Conservation (phyloP, 1,139 yeast genomes). For the Taphrina communis region DNA sequence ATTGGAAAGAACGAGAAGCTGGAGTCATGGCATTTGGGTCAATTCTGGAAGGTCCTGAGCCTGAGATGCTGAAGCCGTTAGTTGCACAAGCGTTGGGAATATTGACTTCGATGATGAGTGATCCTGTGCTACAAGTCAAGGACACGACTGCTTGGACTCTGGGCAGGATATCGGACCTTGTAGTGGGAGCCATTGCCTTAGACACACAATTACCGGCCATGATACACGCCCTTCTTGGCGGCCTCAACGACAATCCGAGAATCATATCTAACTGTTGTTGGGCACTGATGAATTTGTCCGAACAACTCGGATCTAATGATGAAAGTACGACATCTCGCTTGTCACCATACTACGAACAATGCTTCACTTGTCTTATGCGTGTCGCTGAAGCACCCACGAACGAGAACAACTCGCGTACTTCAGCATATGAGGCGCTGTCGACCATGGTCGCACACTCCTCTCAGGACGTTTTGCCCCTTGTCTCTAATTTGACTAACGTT, state of each 20-base stretch:
- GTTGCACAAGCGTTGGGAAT: constrained; percentile 84
- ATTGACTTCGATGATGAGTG: constrained; percentile 72
- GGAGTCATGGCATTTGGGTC: constrained; percentile 99
- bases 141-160: constrained; percentile 99
- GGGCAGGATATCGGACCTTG: constrained; percentile 92
- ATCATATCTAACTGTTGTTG: constrained; percentile 96
- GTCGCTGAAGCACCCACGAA: constrained; percentile 68
- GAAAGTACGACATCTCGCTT: constrained; percentile 64
- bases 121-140: constrained; percentile 79
- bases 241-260: constrained; percentile 86
- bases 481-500: constrained; percentile 75
- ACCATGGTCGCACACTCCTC: constrained; percentile 79
- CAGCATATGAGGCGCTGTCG: constrained; percentile 92
- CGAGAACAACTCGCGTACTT: constrained; percentile 87
- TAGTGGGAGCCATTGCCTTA: constrained; percentile 74
- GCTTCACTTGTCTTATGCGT: constrained; percentile 73
- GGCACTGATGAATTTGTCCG: constrained; percentile 90
- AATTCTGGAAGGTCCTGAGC: constrained; percentile 91
- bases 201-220: constrained; percentile 69
- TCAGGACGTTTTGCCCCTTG: constrained; percentile 68
- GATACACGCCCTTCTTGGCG: constrained; percentile 72
- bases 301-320: constrained; percentile 69
- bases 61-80: constrained; percentile 66
- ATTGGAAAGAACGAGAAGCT: constrained; percentile 94
- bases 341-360: constrained; percentile 71